These are phyloP conservation scores for Kodamaea ohmeri DNA, from an alignment of 1,139 yeast genomes.

Conservation along the genomic window DNA sequence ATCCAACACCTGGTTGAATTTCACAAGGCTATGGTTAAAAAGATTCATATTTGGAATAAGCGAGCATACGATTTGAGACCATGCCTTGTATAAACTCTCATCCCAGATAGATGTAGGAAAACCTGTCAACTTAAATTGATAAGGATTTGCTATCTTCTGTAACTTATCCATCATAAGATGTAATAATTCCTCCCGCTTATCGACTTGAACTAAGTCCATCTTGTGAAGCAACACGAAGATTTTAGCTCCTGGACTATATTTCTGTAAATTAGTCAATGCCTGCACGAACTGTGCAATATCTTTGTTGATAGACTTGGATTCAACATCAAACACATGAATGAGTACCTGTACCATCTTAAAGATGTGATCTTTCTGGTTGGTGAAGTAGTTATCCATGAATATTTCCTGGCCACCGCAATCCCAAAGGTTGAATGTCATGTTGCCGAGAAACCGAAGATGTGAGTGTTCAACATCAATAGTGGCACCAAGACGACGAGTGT, in stretches of 20 bases:
- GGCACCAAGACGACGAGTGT: slow-evolving; percentile 92
- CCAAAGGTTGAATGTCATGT: slow-evolving; percentile 94
- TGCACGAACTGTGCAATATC: slow-evolving; percentile 90
- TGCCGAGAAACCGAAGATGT: slow-evolving; percentile 85
- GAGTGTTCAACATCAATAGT: slow-evolving; percentile 98
- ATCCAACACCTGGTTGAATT: slow-evolving; percentile 70
- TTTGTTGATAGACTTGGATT: slow-evolving; percentile 84
- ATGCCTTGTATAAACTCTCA: slow-evolving; percentile 91
- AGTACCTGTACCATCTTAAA: slow-evolving; percentile 97
- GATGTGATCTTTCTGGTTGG: slow-evolving; percentile 84
- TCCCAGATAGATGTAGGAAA: slow-evolving; percentile 98
- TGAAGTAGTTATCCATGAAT: slow-evolving; percentile 90
- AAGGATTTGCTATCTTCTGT: slow-evolving; percentile 73
- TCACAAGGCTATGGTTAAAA: slow-evolving; percentile 73
- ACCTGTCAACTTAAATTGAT: slow-evolving; percentile 76
- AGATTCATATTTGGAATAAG: slow-evolving; percentile 86
- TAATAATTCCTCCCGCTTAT: slow-evolving; percentile 80
- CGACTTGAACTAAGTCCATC: slow-evolving; percentile 92
- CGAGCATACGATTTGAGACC: slow-evolving; percentile 96
- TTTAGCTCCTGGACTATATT: slow-evolving; percentile 87
- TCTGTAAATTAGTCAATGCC: slow-evolving; percentile 76
- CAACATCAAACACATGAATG: slow-evolving; percentile 95
- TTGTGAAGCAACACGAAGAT: slow-evolving; percentile 90
- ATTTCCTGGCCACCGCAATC: slow-evolving; percentile 99
- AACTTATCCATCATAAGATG: slow-evolving; percentile 79